Evolutionary conservation across 1,284 basidiomycete genomes (phyloP).

Genomic region (Papiliotrema laurentii): DNA sequence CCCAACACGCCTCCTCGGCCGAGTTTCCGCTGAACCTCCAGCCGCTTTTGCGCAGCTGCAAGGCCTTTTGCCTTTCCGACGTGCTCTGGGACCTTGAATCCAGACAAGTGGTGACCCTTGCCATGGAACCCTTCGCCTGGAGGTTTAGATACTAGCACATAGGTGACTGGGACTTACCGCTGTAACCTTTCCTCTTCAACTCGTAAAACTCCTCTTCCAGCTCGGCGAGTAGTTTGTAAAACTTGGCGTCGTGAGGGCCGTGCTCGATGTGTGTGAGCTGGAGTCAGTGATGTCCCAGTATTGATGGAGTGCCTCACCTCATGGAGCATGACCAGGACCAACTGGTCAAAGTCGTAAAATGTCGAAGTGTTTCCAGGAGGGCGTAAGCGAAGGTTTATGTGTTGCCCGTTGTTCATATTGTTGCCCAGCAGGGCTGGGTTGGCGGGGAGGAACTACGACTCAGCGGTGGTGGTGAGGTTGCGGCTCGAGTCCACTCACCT

Average conservation of each 20-base stretch:
- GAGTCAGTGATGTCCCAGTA: conserved; percentile 5
- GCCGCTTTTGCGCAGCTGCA: conserved; percentile 69
- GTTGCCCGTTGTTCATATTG: conserved; percentile 67
- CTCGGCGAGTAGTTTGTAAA: conserved; percentile 68
- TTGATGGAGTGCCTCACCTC: conserved; percentile 54
- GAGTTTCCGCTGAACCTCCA: conserved; percentile 52
- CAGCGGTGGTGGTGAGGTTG: neutral
- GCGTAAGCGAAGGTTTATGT: conserved; percentile 73
- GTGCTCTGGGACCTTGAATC: conserved; percentile 61
- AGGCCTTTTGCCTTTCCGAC: conserved; percentile 62
- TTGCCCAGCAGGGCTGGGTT: conserved; percentile 62
- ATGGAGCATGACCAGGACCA: conserved; percentile 76
- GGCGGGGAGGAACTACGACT: conserved; percentile 64
- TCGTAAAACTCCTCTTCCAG: conserved; percentile 77
- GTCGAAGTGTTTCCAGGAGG: conserved; percentile 63
- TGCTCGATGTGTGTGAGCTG: conserved; percentile 83
- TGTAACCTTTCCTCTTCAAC: conserved; percentile 67
- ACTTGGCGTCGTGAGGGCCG: conserved; percentile 74
- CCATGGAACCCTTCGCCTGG: conserved; percentile 77
- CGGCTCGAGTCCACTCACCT: conserved; percentile 47
- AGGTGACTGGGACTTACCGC: conserved; percentile 23
- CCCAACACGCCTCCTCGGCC: conserved; percentile 54
- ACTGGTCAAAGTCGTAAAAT: conserved; percentile 70
- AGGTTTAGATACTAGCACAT: neutral
- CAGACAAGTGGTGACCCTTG: conserved; percentile 62